Conservation (phyloP, 257 asterid genomes). For the Datura wrightii region DNA sequence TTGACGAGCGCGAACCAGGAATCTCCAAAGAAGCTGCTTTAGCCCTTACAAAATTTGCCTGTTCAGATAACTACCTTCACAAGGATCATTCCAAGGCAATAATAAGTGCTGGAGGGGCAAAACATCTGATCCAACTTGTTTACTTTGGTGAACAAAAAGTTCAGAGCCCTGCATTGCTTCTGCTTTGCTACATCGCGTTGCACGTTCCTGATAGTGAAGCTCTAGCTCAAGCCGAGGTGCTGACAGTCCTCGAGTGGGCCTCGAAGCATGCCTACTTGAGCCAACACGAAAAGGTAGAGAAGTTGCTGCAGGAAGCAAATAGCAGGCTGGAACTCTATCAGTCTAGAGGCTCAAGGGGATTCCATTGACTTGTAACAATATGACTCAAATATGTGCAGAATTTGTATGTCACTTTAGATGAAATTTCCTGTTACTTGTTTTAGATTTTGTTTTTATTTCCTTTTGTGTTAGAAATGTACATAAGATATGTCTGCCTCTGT, state of each 20-base stretch:
- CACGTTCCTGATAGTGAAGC: slow-evolving; percentile 78
- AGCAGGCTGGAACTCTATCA: slow-evolving; percentile 72
- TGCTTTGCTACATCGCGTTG: slow-evolving; percentile 56
- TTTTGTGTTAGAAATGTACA: slow-evolving; percentile 23
- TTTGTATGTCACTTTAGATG: neutral
- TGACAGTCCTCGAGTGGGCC: slow-evolving; percentile 73
- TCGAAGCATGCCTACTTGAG: slow-evolving; percentile 51
- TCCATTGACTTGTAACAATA: slow-evolving; percentile 41
- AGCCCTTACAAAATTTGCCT: slow-evolving; percentile 64
- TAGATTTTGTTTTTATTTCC: neutral
- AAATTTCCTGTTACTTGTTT: neutral
- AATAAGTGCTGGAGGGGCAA: slow-evolving; percentile 61
- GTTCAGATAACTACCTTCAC: slow-evolving; percentile 60
- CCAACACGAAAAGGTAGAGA: slow-evolving; percentile 56
- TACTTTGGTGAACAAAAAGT: slow-evolving; percentile 69
- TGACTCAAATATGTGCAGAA: neutral
- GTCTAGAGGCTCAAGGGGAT: slow-evolving; percentile 64
- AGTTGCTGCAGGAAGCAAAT: slow-evolving; percentile 58
- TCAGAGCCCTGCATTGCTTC: slow-evolving; percentile 56
- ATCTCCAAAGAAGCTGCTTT: slow-evolving; percentile 60
- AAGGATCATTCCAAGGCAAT: slow-evolving; percentile 72
- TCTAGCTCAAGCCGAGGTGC: slow-evolving; percentile 63
- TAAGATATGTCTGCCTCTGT: neutral
- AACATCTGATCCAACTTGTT: slow-evolving; percentile 68
- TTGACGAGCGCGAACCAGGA: slow-evolving; percentile 62